Percentiles rank a stretch among this genome's conserved stretches.
Evolutionary conservation across 768 basidiomycete genomes (phyloP).

Genomic region (Naganishia onofrii): DNA sequence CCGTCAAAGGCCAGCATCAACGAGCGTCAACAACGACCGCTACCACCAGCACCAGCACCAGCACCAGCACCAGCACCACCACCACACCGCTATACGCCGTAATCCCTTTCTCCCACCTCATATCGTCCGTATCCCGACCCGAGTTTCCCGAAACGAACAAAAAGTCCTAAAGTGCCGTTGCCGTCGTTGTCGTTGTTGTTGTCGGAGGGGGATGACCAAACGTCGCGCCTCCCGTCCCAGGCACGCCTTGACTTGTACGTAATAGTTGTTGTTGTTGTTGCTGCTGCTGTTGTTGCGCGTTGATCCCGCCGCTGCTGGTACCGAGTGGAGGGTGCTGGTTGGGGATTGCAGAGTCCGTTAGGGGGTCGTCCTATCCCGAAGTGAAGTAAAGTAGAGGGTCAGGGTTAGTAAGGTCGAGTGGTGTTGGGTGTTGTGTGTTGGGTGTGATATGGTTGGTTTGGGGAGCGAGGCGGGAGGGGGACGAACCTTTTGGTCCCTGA

Average conservation of each 20-base stretch:
- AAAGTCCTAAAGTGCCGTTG: not conserved
- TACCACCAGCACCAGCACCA: no score
- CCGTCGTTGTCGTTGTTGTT: no score
- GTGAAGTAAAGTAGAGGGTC: not conserved
- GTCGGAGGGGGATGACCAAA: constrained; percentile 4
- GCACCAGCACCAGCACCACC: no score
- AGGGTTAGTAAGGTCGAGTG: constrained; percentile 18
- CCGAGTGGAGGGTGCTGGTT: not conserved
- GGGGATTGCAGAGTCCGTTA: constrained; percentile 7
- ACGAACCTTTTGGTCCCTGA: constrained; percentile 46
- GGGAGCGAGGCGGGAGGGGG: not conserved
- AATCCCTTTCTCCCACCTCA: no score
- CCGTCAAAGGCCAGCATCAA: no score
- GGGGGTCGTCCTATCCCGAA: not conserved
- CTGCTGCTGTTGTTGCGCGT: not conserved
- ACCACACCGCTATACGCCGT: no score
- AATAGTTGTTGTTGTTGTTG: constrained; percentile 5
- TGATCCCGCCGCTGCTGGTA: not conserved
- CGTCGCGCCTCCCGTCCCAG: constrained; percentile 43
- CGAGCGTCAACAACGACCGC: no score
- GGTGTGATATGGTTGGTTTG: no score
- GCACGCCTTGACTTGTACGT: constrained; percentile 44
- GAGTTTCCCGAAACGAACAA: no score
- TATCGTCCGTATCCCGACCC: no score
- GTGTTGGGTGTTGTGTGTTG: no score